Base-by-base conservation (phyloP, 1,284 basidiomycete species). In the Trichosporon sp. region DNA sequence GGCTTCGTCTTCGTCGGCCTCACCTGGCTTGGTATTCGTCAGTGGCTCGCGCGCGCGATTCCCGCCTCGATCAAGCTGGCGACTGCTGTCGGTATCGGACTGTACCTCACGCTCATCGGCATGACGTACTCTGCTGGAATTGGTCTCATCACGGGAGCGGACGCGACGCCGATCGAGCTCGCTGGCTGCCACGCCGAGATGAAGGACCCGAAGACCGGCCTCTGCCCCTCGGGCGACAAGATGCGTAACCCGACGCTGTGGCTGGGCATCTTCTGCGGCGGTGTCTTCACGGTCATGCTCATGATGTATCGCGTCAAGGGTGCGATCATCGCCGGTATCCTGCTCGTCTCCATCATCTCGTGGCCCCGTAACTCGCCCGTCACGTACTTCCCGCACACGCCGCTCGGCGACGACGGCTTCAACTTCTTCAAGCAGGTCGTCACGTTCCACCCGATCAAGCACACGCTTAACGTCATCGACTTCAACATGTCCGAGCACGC, bases 361-460 rank as follows among this genome's bases (percentile, higher is more conserved):
- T 95, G 93, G 93, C 92, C 92, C 0, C 88, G 93, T 23, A 85
- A 88, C 2, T 92, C 92, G 0, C 51, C 88, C 2, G 90, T 95
- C 74, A 95, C 93, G 25, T 89, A 87, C 76, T 95, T 95, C 86
- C 92, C 93, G 2, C 86, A 93, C 79, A 91, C 87, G 2, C 74
- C 75, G 0, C 74, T 85, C 3, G 93, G 93, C 21, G 87, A 95
- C 79, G 86, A 86, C 32, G 85, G 89, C 38, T 95, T 93, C 79
- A 86, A 90, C 76, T 95, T 90, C 82, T 95, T 95, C 88, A 93
- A 93, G 82, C 84, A 94, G 76, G 90, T 95, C 60, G 92, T 92
- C 21, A 72, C 71, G 1, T 72, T 72, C 65, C 34, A 64, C 44
- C 71, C 71, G 18, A 68, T 72, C 65, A 70, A 68, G 66, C 69